A percentile compares a stretch with the other conserved stretches of the same genome.
These are phyloP conservation scores for Pseudevernia furfuracea DNA, from an alignment of 495 filamentous ascomycete species.

Conservation along the genomic window DNA sequence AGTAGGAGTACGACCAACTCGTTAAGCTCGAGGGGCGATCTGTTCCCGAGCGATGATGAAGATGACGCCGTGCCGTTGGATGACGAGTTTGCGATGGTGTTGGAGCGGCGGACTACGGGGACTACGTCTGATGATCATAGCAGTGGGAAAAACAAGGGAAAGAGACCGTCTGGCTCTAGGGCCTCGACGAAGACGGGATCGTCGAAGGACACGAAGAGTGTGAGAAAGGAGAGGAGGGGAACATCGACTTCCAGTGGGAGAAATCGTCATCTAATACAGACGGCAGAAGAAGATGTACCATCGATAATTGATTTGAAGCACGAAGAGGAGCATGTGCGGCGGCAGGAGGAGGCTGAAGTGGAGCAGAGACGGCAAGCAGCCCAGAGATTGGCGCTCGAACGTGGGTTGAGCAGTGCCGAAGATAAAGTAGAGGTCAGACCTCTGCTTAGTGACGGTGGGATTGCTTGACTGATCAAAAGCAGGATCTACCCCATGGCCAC, in stretches of 20 bases:
- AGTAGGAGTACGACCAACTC: constrained; percentile 83
- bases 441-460: neutral
- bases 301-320: constrained; percentile 65
- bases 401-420: constrained; percentile 48
- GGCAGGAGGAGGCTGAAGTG: constrained; percentile 64
- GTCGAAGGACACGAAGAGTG: constrained; percentile 36
- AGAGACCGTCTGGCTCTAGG: constrained; percentile 48
- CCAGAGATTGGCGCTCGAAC: constrained; percentile 57
- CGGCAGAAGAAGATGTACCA: constrained; percentile 31
- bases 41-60: constrained; percentile 86
- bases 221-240: constrained; percentile 33
- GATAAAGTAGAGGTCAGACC: constrained; percentile 10
- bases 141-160: constrained; percentile 60
- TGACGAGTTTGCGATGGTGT: constrained; percentile 80
- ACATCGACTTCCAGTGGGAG: constrained; percentile 26
- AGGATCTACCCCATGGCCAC: neutral
- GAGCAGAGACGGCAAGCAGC: constrained; percentile 65
- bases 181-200: constrained; percentile 52
- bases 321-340: constrained; percentile 63
- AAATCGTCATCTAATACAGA: constrained; percentile 24
- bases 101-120: constrained; percentile 59
- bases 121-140: constrained; percentile 59
- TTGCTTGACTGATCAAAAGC: neutral
- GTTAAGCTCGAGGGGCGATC: constrained; percentile 82
- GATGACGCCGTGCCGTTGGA: constrained; percentile 87